Conservation (phyloP, 345 rosid genomes). For the Bruguiera sexangula region DNA sequence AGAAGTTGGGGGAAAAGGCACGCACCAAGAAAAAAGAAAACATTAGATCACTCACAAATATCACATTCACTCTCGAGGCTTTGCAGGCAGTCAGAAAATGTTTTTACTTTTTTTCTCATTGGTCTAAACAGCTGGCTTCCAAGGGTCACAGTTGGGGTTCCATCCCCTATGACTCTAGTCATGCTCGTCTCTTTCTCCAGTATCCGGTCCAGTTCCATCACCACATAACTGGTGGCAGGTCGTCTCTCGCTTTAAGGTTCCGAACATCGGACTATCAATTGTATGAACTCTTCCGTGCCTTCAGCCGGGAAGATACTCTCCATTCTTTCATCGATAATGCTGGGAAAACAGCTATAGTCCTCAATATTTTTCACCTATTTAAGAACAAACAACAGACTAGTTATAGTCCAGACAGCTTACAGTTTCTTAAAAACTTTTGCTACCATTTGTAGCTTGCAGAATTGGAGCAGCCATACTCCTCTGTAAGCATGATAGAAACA, state of each 20-base stretch:
- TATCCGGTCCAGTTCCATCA: conserved; percentile 70
- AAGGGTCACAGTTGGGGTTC: conserved; percentile 70
- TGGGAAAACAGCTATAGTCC: conserved; percentile 46
- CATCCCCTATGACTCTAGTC: conserved; percentile 84
- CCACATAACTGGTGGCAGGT: conserved; percentile 66
- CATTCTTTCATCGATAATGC: conserved; percentile 63
- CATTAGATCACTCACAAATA: conserved; percentile 25
- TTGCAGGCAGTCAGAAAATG: conserved; percentile 13
- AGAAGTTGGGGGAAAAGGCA: background rate
- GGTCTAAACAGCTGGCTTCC: conserved; percentile 84
- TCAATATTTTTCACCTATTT: conserved; percentile 56
- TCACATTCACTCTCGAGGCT: conserved; percentile 26
- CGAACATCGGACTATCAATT: conserved; percentile 51
- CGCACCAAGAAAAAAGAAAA: conserved; percentile 10
- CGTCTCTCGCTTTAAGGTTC: conserved; percentile 77
- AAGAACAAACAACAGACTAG: background rate
- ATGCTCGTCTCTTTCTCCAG: conserved; percentile 74
- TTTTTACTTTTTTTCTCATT: conserved; percentile 33
- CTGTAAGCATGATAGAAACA: background rate
- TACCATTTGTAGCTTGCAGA: background rate
- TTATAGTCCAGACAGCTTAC: no score
- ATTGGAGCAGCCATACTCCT: background rate
- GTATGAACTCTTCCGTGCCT: conserved; percentile 75
- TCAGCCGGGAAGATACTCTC: conserved; percentile 68
- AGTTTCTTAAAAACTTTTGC: no score